phyloP scores from a whole-genome alignment of 2,329 filamentous ascomycete genomes.

The Microsporum audouinii region DNA sequence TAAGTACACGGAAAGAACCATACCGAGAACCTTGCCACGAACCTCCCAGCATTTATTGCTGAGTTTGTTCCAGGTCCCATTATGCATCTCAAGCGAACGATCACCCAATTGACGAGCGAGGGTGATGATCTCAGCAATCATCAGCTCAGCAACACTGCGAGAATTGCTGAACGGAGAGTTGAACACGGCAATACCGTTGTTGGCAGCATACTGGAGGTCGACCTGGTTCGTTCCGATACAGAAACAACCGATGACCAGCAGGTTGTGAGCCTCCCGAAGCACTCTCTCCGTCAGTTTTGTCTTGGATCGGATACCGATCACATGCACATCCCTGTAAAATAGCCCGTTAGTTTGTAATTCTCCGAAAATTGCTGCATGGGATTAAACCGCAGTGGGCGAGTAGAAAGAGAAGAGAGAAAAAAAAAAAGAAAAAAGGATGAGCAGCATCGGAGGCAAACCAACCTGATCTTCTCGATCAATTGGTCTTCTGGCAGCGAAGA shows the following conservation, averaged over 20 bases:
- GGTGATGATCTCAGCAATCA: conserved; percentile 85
- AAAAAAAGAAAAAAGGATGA: background rate
- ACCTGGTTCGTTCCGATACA: conserved; percentile 78
- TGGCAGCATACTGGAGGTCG: conserved; percentile 35
- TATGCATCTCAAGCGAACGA: conserved; percentile 87
- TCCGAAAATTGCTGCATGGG: background rate
- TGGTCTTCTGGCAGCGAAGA: conserved; percentile 81
- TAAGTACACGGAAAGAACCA: conserved; percentile 12
- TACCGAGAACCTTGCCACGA: conserved; percentile 86
- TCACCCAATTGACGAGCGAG: conserved; percentile 88
- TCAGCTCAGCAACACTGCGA: conserved; percentile 87
- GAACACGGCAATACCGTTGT: conserved; percentile 77
- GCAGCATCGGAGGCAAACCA: conserved; percentile 22
- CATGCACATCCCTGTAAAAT: conserved; percentile 67
- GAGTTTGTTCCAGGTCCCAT: conserved; percentile 95
- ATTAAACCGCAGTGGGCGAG: background rate
- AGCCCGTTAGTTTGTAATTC: background rate
- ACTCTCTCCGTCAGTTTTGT: conserved; percentile 84
- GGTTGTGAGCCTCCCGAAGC: conserved; percentile 77
- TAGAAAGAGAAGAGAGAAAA: background rate
- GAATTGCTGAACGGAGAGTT: conserved; percentile 99
- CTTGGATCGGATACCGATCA: conserved; percentile 96
- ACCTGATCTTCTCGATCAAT: conserved; percentile 94
- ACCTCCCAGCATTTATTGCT: conserved; percentile 96
- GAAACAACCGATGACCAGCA: conserved; percentile 95